A percentile compares a stretch with the other conserved stretches of the same genome.
Conservation (phyloP, 305 asterid genomes). For the Vinca major region DNA sequence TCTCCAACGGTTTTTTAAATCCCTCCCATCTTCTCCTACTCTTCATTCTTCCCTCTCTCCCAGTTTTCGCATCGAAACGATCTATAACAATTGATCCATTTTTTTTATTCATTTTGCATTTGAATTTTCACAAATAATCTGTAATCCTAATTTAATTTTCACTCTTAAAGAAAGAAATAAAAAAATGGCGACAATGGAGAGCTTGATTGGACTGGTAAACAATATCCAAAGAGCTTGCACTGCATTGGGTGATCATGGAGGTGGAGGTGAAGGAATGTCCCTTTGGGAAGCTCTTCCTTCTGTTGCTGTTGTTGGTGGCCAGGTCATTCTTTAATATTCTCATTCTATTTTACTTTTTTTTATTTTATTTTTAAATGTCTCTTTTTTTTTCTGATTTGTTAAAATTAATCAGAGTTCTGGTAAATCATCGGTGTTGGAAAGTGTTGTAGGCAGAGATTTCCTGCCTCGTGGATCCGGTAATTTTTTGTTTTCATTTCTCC, state of each 20-base stretch:
- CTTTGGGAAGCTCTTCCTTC: slow-evolving; percentile 99
- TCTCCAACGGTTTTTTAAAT: slow-evolving; percentile 4
- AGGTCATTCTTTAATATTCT: slow-evolving; percentile 31
- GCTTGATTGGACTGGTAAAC: slow-evolving; percentile 89
- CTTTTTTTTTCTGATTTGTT: slow-evolving; percentile 7
- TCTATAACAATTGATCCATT: not conserved
- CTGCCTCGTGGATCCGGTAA: slow-evolving; percentile 99
- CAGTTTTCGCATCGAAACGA: not conserved
- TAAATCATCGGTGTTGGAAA: slow-evolving; percentile 92
- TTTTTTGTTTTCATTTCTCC: not conserved
- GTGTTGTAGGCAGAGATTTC: slow-evolving; percentile 96
- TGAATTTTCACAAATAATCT: not conserved
- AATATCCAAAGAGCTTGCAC: slow-evolving; percentile 90
- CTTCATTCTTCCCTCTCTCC: not conserved
- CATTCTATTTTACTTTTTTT: not conserved
- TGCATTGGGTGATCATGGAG: slow-evolving; percentile 96
- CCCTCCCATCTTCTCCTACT: slow-evolving; percentile 10
- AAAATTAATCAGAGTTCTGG: slow-evolving; percentile 66
- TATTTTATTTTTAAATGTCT: not conserved
- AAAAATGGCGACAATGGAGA: slow-evolving; percentile 86
- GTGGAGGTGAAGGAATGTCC: slow-evolving; percentile 96
- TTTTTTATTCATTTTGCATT: not conserved
- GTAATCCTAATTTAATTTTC: not conserved
- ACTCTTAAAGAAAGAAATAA: not conserved
- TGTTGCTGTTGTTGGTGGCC: slow-evolving; percentile 99